Percentiles rank a stretch among this genome's conserved stretches.
phyloP scores from a whole-genome alignment of 495 filamentous ascomycete genomes.

The Hypoxylon crocopeplum region DNA sequence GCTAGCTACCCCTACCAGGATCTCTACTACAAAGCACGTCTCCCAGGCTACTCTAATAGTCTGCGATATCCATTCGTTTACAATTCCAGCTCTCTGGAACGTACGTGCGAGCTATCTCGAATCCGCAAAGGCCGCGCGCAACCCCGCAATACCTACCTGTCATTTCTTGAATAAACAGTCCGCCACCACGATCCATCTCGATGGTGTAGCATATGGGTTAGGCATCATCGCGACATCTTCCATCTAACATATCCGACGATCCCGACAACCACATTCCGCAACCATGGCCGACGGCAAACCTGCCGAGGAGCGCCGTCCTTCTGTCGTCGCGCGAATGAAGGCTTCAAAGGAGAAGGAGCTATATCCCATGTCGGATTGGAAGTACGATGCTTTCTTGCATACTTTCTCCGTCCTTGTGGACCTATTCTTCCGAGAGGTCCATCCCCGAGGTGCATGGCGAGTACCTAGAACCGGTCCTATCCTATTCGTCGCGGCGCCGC shows the following conservation, averaged over 20 bases:
- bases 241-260: neutral
- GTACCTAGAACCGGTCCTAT: constrained; percentile 86
- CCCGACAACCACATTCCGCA: neutral
- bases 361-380: constrained; percentile 72
- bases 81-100: constrained; percentile 16
- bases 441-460: constrained; percentile 92
- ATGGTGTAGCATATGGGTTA: constrained; percentile 10
- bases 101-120: constrained; percentile 1
- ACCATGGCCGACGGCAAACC: constrained; percentile 32
- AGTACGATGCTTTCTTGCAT: constrained; percentile 85
- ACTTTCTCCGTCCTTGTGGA: constrained; percentile 84
- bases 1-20: neutral
- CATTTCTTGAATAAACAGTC: constrained; percentile 5
- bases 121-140: neutral
- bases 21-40: neutral
- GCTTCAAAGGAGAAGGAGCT: constrained; percentile 56
- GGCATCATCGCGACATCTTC: constrained; percentile 6
- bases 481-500: constrained; percentile 96
- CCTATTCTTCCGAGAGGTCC: constrained; percentile 97
- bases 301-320: neutral
- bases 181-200: neutral
- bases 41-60: constrained; percentile 2
- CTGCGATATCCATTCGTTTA: constrained; percentile 11
- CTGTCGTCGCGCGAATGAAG: constrained; percentile 30
- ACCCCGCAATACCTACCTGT: constrained; percentile 8